Conservation (phyloP, 306 rosid genomes). For the Pyrus communis region DNA sequence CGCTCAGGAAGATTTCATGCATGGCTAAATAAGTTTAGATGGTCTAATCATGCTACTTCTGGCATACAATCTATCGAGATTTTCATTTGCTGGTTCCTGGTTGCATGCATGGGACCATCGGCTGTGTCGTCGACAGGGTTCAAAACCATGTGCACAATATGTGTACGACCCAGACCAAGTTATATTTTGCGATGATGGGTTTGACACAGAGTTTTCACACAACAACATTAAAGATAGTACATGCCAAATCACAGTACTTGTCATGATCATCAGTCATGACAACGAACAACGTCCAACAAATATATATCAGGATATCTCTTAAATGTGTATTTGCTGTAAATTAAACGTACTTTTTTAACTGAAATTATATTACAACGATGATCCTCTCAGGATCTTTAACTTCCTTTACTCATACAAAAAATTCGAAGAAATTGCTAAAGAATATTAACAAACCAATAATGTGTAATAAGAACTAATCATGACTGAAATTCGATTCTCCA, state of each 20-base stretch:
- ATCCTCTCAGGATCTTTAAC: background rate
- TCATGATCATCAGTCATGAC: background rate
- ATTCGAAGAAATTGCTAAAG: background rate
- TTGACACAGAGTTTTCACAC: conserved; percentile 11
- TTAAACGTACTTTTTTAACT: background rate
- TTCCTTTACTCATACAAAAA: background rate
- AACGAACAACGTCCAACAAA: background rate
- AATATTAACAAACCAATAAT: no score
- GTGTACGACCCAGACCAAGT: conserved; percentile 20
- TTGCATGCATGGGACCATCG: conserved; percentile 41
- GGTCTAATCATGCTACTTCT: conserved; percentile 36
- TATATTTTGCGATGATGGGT: conserved; percentile 11
- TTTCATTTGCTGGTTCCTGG: background rate
- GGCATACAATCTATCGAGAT: background rate
- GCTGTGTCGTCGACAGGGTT: background rate
- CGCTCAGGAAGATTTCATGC: background rate
- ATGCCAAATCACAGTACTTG: background rate
- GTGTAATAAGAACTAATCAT: background rate
- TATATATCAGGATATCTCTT: background rate
- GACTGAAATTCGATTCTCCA: background rate
- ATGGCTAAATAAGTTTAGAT: background rate
- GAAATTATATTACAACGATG: background rate
- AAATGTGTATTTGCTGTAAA: background rate
- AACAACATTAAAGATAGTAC: conserved; percentile 2
- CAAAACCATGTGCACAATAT: conserved; percentile 20